Percentiles rank a stretch among this genome's conserved stretches.
These are phyloP conservation scores for Quercus tomentella DNA, from an alignment of 331 rosid species.

Conservation along the genomic window DNA sequence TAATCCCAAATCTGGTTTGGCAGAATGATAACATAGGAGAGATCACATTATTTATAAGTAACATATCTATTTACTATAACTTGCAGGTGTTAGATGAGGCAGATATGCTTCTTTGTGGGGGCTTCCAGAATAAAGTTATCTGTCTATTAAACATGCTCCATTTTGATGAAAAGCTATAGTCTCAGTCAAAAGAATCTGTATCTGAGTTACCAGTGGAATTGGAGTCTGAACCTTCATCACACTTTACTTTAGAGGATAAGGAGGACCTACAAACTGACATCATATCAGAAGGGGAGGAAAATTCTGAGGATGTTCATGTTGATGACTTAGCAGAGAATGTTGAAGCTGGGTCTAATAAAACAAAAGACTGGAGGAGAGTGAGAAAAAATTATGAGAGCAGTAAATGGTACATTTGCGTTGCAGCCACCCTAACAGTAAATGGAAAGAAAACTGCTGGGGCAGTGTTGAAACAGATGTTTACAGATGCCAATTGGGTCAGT, in stretches of 20 bases:
- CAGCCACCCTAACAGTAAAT: slow-evolving; percentile 91
- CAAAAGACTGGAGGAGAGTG: slow-evolving; percentile 71
- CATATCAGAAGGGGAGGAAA: slow-evolving; percentile 51
- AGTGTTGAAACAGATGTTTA: slow-evolving; percentile 73
- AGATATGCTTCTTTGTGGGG: slow-evolving; percentile 94
- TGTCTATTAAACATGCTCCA: slow-evolving; percentile 78
- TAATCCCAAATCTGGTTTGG: not conserved
- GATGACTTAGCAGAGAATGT: slow-evolving; percentile 7
- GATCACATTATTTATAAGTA: not conserved
- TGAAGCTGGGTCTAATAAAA: slow-evolving; percentile 37
- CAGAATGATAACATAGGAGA: not conserved
- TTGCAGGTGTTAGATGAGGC: slow-evolving; percentile 96
- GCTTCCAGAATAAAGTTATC: slow-evolving; percentile 87
- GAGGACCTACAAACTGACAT: slow-evolving; percentile 42
- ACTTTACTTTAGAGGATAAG: slow-evolving; percentile 38
- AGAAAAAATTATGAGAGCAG: slow-evolving; percentile 72
- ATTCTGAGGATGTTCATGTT: slow-evolving; percentile 15
- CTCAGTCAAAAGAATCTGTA: slow-evolving; percentile 41
- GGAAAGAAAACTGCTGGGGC: slow-evolving; percentile 96
- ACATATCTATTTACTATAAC: not conserved
- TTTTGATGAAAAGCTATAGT: slow-evolving; percentile 71
- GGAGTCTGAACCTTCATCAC: slow-evolving; percentile 39
- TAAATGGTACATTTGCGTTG: slow-evolving; percentile 88
- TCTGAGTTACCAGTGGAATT: slow-evolving; percentile 29
- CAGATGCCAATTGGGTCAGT: slow-evolving; percentile 78